Evolutionary conservation across 2,329 filamentous ascomycete species (phyloP).

Genomic region (Fusarium chaquense): DNA sequence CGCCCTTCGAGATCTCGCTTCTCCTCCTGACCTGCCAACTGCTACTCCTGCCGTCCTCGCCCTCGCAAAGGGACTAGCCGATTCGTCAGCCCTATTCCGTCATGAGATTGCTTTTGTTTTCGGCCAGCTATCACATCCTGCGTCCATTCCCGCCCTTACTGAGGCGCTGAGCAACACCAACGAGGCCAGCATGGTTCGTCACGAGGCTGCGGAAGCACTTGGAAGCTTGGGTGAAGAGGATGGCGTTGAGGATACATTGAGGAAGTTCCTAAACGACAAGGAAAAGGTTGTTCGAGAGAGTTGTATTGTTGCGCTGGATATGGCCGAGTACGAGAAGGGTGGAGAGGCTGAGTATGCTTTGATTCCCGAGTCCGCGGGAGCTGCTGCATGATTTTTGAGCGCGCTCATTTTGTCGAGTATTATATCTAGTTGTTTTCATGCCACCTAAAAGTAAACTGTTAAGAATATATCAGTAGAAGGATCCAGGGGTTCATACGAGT

Average conservation of each 20-base stretch:
- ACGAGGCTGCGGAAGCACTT: slow-evolving; percentile 96
- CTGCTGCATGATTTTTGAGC: slow-evolving; percentile 53
- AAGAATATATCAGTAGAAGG: slow-evolving; percentile 37
- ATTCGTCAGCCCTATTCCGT: slow-evolving; percentile 91
- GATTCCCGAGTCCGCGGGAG: slow-evolving; percentile 73
- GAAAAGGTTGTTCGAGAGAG: slow-evolving; percentile 96
- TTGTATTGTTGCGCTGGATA: slow-evolving; percentile 93
- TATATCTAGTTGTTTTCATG: slow-evolving; percentile 69
- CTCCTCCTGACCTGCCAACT: slow-evolving; percentile 89
- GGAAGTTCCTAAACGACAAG: slow-evolving; percentile 86
- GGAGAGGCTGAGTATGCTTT: slow-evolving; percentile 92
- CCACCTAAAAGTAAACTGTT: slow-evolving; percentile 56
- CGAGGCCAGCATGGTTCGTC: slow-evolving; percentile 95
- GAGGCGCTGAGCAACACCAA: slow-evolving; percentile 80
- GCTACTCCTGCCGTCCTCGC: slow-evolving; percentile 88
- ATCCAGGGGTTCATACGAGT: slow-evolving; percentile 69
- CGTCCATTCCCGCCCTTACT: slow-evolving; percentile 92
- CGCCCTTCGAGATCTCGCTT: slow-evolving; percentile 91
- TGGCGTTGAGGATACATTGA: slow-evolving; percentile 88
- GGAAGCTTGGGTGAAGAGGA: slow-evolving; percentile 94
- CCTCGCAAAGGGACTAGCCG: slow-evolving; percentile 85
- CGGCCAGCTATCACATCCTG: slow-evolving; percentile 93
- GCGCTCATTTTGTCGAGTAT: slow-evolving; percentile 33
- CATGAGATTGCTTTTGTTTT: slow-evolving; percentile 99
- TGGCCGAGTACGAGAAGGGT: slow-evolving; percentile 96